Conservation (phyloP, 306 rosid species). For the Lathyrus aphaca region DNA sequence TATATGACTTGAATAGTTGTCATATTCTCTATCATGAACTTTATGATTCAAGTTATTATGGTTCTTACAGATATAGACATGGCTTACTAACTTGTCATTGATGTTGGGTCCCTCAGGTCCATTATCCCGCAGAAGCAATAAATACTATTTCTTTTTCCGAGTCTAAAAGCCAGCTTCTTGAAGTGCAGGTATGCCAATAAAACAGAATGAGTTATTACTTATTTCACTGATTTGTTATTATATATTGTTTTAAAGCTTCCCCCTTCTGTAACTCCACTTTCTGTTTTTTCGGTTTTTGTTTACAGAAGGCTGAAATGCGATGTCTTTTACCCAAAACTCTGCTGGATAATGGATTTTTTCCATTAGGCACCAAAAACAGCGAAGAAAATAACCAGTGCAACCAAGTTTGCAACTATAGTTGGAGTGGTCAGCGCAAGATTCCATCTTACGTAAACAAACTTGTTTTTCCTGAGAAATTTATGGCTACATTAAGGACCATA, state of each 20-base stretch:
- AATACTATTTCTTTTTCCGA: slow-evolving; percentile 62
- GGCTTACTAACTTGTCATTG: too few species aligned
- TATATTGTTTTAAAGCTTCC: neutral
- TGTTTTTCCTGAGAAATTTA: slow-evolving; percentile 83
- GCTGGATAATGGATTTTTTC: slow-evolving; percentile 77
- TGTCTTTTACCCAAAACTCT: slow-evolving; percentile 78
- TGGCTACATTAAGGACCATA: slow-evolving; percentile 81
- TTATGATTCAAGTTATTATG: too few species aligned
- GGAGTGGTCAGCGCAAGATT: slow-evolving; percentile 88
- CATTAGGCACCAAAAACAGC: slow-evolving; percentile 40
- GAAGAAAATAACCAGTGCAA: slow-evolving; percentile 47
- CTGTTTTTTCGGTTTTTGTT: slow-evolving; percentile 29
- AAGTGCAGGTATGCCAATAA: slow-evolving; percentile 68
- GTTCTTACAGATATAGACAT: too few species aligned
- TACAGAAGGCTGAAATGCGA: slow-evolving; percentile 91
- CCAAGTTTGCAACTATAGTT: slow-evolving; percentile 66
- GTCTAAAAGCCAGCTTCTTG: slow-evolving; percentile 81
- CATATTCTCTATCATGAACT: too few species aligned
- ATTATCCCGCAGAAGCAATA: slow-evolving; percentile 84
- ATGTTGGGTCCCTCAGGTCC: slow-evolving; percentile 57
- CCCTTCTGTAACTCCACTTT: neutral
- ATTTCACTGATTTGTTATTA: slow-evolving; percentile 8
- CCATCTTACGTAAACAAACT: slow-evolving; percentile 76
- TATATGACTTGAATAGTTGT: too few species aligned
- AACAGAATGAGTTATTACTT: slow-evolving; percentile 14